Conservation (phyloP, 148 eudicot genomes). For the Diospyros lotus region DNA sequence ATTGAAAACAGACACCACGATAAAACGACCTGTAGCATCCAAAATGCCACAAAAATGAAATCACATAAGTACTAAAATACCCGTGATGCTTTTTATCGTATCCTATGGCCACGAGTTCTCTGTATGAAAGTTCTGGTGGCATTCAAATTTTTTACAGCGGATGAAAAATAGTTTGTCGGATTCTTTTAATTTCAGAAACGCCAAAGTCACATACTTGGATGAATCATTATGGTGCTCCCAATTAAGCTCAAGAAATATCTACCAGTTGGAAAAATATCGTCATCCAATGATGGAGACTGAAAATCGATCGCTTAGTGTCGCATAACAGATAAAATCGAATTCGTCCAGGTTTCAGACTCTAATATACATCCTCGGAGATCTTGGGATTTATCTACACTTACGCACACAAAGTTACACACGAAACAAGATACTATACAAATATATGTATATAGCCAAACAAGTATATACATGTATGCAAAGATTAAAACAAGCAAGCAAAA, state of each 20-base stretch:
- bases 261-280: not conserved
- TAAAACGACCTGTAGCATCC: not conserved
- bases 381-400: not conserved
- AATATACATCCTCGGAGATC: slow-evolving; percentile 3
- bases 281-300: not conserved
- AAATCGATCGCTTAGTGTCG: not conserved
- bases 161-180: no score
- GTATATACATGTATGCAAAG: not conserved
- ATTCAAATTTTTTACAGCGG: no score
- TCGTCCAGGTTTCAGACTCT: not conserved
- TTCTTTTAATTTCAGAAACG: no score
- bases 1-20: not conserved
- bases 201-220: no score
- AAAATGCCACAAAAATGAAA: no score
- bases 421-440: not conserved
- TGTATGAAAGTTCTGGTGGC: no score
- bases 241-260: not conserved
- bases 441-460: not conserved
- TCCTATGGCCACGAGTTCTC: no score
- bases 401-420: not conserved
- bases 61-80: no score
- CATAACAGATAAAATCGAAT: not conserved
- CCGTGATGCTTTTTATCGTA: no score
- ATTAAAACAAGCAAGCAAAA: not conserved
- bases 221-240: no score